phyloP scores from a whole-genome alignment of 192 early-diverging fungal genomes.

The Gonapodya prolifera region DNA sequence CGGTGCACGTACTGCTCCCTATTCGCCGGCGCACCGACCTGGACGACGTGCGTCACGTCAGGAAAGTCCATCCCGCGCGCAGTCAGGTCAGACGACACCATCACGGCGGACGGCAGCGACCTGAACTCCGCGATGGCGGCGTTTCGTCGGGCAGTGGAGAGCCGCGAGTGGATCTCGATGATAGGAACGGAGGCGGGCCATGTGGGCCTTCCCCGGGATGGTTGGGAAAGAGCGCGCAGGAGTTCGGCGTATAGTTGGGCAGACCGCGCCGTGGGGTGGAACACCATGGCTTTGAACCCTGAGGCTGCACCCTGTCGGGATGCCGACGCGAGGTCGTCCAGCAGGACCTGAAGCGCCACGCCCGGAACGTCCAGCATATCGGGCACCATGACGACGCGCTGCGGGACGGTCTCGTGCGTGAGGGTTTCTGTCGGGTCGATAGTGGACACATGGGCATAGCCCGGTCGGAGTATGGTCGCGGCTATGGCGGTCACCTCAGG shows the following conservation, averaged over 20 bases:
- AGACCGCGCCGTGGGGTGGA: constrained; percentile 67
- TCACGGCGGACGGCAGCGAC: constrained; percentile 32
- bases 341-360: constrained; percentile 47
- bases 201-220: too few species aligned
- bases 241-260: too few species aligned
- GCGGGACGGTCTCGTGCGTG: constrained; percentile 67
- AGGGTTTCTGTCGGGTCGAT: constrained; percentile 74
- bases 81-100: constrained; percentile 92
- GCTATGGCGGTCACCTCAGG: constrained; percentile 55
- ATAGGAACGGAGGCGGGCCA: constrained; percentile 23
- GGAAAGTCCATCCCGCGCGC: constrained; percentile 97
- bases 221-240: too few species aligned
- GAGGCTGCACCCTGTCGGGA: too few species aligned
- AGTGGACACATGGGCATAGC: constrained; percentile 64
- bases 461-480: constrained; percentile 40
- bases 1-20: constrained; percentile 96
- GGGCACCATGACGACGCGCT: constrained; percentile 58
- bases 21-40: constrained; percentile 70
- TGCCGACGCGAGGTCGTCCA: constrained; percentile 45
- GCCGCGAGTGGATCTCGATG: constrained; percentile 64
- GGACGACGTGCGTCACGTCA: constrained; percentile 78
- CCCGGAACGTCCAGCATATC: too few species aligned
- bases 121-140: constrained; percentile 67
- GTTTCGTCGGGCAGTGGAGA: constrained; percentile 58
- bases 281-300: constrained; percentile 79